A percentile compares a stretch with the other conserved stretches of the same genome.
Evolutionary conservation across 2,329 filamentous ascomycete genomes (phyloP).

Genomic region (Aspergillus pseudotamarii): DNA sequence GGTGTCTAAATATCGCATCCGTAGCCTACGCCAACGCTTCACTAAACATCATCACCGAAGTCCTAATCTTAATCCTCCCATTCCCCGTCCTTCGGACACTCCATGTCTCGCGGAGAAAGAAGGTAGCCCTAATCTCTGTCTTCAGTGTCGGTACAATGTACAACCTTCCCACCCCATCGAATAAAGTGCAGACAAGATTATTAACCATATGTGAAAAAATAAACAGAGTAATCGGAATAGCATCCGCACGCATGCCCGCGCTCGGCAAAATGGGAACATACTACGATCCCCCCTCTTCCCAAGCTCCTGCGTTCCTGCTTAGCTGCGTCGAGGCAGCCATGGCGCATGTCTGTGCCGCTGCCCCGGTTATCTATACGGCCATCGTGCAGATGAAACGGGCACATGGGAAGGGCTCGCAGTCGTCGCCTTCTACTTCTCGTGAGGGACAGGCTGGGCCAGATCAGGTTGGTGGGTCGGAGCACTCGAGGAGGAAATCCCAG

Average conservation of each 20-base stretch:
- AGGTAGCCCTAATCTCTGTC: background rate
- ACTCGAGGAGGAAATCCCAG: background rate
- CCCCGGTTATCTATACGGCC: background rate
- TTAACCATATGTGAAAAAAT: background rate
- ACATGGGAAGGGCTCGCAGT: background rate
- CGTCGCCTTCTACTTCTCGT: background rate
- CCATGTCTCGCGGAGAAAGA: background rate
- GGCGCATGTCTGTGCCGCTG: constrained; percentile 4
- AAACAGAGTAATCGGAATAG: constrained; percentile 2
- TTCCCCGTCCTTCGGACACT: background rate
- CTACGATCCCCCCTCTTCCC: background rate
- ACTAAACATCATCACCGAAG: background rate
- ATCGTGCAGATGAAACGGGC: background rate
- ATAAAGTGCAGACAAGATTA: background rate
- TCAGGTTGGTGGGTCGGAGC: background rate
- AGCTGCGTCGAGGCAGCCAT: constrained; percentile 4
- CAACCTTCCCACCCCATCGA: too few species aligned
- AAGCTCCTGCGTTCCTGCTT: background rate
- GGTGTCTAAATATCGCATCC: background rate
- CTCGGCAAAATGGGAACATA: constrained; percentile 1
- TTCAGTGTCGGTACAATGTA: constrained; percentile 6
- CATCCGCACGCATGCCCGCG: background rate
- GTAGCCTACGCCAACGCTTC: constrained; percentile 5
- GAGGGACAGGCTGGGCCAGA: background rate
- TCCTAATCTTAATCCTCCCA: background rate